Base-by-base conservation (phyloP, 1,284 basidiomycete species). In the Chalciporus sp. region DNA sequence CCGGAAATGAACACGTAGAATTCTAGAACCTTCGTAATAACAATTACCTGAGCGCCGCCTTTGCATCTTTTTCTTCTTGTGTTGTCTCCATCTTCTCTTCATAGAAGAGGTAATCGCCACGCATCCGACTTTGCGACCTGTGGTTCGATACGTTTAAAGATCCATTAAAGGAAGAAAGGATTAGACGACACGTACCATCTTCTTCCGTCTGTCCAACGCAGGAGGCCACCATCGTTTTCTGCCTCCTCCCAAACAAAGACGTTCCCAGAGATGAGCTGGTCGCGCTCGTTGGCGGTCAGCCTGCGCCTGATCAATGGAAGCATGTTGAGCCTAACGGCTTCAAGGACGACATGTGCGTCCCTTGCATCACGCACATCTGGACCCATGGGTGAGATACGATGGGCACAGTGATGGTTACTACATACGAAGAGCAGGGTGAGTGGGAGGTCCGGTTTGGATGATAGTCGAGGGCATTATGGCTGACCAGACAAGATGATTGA, bases 221-320 rank as follows among this genome's bases (percentile, higher is more conserved):
- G 74, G 20, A 90, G 70, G 16, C 87, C 87, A 9, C 87, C 86
- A 64, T 90, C 88, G 50, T 86, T 84, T 61, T 90, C 87, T 11
- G 86, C 87, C 65, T 90, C 88, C 63, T 90, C 88, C 89, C 89
- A 91, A 40, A 91, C 89, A 62, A 89, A 91, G 33, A 90, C 80
- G 59, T 89, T 86, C 0, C 88, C 88, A 48, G 87, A 86, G 35
- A 68, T 68, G 7, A 91, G 73, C 44, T 83, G 79, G 42, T 88
- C 85, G 53, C 89, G 78, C 64, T 91, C 88, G 53, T 74, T 81
- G 7, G 82, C 74, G 12, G 84, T 80, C 26, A 91, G 75, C 14
- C 88, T 81, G 26, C 86, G 80, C 55, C 79, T 86, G 56, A 90
- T 83, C 47, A 91, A 73, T 4, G 88, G 88, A 33, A 90, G 74